Evolutionary conservation across 139 green algal species (phyloP), one percentile per base, ranked within the genome.

Genomic region (Coelastrella sp.): DNA sequence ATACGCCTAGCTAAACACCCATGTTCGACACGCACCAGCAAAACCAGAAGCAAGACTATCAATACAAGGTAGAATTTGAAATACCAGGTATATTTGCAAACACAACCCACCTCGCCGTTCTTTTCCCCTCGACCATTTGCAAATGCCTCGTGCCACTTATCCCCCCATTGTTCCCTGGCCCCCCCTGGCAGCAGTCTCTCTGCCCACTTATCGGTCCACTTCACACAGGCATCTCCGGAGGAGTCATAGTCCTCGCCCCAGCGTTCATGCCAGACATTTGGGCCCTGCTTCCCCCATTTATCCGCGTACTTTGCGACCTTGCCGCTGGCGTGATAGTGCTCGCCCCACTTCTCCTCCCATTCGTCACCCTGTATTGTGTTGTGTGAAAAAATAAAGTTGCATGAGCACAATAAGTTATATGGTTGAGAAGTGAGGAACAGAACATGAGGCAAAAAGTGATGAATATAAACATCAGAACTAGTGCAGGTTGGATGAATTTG

Each of bases 301-400:
- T 99, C 96, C 0, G 96, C 97, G 17, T 49, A 98, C 92, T 99
- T 98, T 90, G 95, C 93, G 6, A 83, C 91, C 8, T 84, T 82
- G 0, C 96, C 96, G 24, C 74, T 87, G 20, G 91, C 91, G 66
- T 87, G 86, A 84, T 97, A 98, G 84, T 92, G 88, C 94, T 99
- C 97, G 5, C 94, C 95, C 96, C 97, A 99, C 93, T 97, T 96
- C 93, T 99, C 96, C 93, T 98, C 96, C 97, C 97, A 99, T 90
- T 98, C 96, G 61, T 97, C 93, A 22, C 92, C 92, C 82, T 85
- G 82, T 22, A 76, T 78, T 12, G 15, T 11, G 8, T 24, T 78
- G 17, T 78, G 70, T 25, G 20, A 1, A 78, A 78, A 78, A 8
- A 1, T 35, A 70, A 20, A 20, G 14, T 20, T 70, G 14, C 63